Conservation (phyloP, 176 grass and related monocot species). For the Carex scoparia region DNA sequence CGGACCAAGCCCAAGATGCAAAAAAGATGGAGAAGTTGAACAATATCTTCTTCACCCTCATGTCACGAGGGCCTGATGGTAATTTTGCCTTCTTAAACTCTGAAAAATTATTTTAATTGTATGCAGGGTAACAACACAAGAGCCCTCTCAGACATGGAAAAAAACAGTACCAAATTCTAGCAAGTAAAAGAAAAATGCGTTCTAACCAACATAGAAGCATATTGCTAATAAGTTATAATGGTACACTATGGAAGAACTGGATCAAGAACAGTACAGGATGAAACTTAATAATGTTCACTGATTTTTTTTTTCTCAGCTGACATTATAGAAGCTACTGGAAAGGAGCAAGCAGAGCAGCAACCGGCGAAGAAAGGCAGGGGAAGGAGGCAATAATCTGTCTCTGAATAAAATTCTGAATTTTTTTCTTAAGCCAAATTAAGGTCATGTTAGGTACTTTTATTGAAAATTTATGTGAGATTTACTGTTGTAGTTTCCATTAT, state of each 20-base stretch:
- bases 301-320: conserved; percentile 44
- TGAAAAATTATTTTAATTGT: neutral
- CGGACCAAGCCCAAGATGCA: conserved; percentile 90
- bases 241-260: neutral
- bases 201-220: neutral
- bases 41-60: conserved; percentile 86
- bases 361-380: conserved; percentile 83
- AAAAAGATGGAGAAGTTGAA: conserved; percentile 99
- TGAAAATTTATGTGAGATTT: neutral
- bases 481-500: conserved; percentile 21
- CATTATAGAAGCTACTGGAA: conserved; percentile 73
- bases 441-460: conserved; percentile 1
- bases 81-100: neutral
- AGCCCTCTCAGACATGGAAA: neutral
- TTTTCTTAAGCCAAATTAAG: neutral
- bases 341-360: conserved; percentile 84
- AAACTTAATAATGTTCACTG: neutral
- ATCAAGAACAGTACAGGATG: neutral
- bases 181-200: neutral
- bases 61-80: conserved; percentile 93
- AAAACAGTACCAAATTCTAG: neutral
- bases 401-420: conserved; percentile 20
- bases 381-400: conserved; percentile 57
- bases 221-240: neutral
- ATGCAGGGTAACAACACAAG: neutral